These are phyloP conservation scores for Chaetomiaceae sp. DNA, from an alignment of 2,329 filamentous ascomycete genomes.

Conservation along the genomic window DNA sequence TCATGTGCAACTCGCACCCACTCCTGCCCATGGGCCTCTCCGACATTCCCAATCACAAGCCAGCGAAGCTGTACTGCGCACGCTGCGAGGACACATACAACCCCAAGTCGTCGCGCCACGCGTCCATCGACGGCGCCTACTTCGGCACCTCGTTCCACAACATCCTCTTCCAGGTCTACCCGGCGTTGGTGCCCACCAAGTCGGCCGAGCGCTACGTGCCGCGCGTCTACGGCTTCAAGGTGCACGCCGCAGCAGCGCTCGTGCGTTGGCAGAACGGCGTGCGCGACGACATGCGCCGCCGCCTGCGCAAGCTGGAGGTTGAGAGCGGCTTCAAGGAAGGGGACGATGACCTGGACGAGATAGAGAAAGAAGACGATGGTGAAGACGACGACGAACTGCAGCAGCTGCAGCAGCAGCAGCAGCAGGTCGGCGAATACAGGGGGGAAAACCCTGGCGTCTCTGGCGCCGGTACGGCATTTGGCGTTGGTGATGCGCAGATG, in stretches of 20 bases:
- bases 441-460: neutral
- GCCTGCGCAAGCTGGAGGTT: slow-evolving; percentile 64
- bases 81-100: slow-evolving; percentile 99
- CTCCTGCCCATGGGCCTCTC: slow-evolving; percentile 92
- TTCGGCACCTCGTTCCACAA: slow-evolving; percentile 98
- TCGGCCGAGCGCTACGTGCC: slow-evolving; percentile 80
- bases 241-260: slow-evolving; percentile 82
- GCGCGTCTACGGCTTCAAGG: slow-evolving; percentile 88
- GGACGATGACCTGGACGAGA: slow-evolving; percentile 51
- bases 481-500: slow-evolving; percentile 2
- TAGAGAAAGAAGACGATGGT: slow-evolving; percentile 59
- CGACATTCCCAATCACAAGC: slow-evolving; percentile 78
- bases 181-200: slow-evolving; percentile 80
- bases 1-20: slow-evolving; percentile 88
- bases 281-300: slow-evolving; percentile 73
- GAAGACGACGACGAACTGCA: slow-evolving; percentile 42
- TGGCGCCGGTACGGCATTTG: neutral
- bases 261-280: slow-evolving; percentile 84
- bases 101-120: slow-evolving; percentile 93
- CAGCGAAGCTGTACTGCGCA: slow-evolving; percentile 94
- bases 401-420: neutral
- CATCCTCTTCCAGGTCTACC: slow-evolving; percentile 98
- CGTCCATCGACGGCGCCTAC: slow-evolving; percentile 93
- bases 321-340: slow-evolving; percentile 76
- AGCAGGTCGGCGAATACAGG: slow-evolving; percentile 5